phyloP scores from a whole-genome alignment of 768 basidiomycete species.

The Gloeopeniophorella convolvens region DNA sequence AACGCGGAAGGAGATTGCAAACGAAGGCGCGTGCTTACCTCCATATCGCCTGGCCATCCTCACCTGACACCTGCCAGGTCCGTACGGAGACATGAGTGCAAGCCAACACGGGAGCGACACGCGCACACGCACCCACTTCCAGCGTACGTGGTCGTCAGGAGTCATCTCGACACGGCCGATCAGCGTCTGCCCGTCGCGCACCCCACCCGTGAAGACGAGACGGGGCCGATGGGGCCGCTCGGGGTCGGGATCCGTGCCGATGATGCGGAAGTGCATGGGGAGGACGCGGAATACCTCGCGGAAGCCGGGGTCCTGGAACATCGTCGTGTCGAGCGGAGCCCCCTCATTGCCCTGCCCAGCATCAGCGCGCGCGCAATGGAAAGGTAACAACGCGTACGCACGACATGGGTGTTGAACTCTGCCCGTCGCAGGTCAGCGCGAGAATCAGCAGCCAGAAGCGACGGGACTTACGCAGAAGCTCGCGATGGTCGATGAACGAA shows the following conservation, averaged over 20 bases:
- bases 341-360: constrained; percentile 22
- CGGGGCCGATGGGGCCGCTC: constrained; percentile 44
- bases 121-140: constrained; percentile 51
- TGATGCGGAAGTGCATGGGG: constrained; percentile 40
- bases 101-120: neutral
- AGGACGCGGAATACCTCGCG: constrained; percentile 47
- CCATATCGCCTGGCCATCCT: constrained; percentile 27
- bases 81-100: neutral
- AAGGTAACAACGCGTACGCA: constrained; percentile 9
- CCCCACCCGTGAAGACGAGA: constrained; percentile 48
- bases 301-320: constrained; percentile 47
- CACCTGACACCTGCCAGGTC: constrained; percentile 7
- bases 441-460: too few relatives aligned
- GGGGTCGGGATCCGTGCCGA: constrained; percentile 37
- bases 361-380: neutral
- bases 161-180: constrained; percentile 50
- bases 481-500: constrained; percentile 62
- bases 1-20: too few relatives aligned
- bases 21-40: constrained; percentile 16
- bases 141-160: constrained; percentile 49
- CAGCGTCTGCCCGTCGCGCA: constrained; percentile 42
- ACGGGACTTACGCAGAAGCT: constrained; percentile 49
- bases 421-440: neutral
- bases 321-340: constrained; percentile 34
- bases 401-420: constrained; percentile 45